phyloP scores from a whole-genome alignment of 495 filamentous ascomycete species.

The Aspergillus asperescens region DNA sequence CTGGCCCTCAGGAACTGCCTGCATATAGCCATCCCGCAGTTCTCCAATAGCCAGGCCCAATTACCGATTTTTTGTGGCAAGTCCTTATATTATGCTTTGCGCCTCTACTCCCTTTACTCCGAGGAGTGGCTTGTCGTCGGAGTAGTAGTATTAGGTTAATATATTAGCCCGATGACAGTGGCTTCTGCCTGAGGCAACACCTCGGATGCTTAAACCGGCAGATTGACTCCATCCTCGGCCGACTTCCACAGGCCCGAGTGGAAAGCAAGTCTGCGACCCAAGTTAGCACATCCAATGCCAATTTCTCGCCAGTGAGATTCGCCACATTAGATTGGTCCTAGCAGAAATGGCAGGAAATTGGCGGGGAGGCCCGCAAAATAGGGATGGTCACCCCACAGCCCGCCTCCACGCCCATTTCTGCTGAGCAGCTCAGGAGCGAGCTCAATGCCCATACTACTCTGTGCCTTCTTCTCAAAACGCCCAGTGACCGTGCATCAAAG shows the following conservation, averaged over 20 bases:
- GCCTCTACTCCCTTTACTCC: no score
- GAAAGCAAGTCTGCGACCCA: not conserved
- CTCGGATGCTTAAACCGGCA: slow-evolving; percentile 1
- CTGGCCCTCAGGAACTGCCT: no score
- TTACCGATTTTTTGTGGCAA: no score
- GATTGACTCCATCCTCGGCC: not conserved
- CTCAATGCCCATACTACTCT: no score
- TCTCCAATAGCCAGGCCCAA: no score
- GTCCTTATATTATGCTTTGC: no score
- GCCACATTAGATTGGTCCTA: not conserved
- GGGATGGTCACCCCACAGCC: not conserved
- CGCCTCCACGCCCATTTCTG: slow-evolving; percentile 2
- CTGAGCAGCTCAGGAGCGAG: not conserved
- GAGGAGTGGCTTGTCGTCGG: no score
- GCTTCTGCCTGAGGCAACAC: not conserved
- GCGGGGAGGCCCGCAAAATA: slow-evolving; percentile 21
- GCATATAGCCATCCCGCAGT: no score
- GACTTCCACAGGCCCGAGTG: not conserved
- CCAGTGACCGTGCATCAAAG: not conserved
- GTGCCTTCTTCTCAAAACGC: not conserved
- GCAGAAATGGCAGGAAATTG: not conserved
- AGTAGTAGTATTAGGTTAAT: no score
- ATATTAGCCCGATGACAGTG: no score
- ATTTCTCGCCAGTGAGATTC: not conserved
- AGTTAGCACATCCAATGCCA: not conserved